phyloP scores from a whole-genome alignment of 106 monocot species.

The Dendrobium huoshanense region DNA sequence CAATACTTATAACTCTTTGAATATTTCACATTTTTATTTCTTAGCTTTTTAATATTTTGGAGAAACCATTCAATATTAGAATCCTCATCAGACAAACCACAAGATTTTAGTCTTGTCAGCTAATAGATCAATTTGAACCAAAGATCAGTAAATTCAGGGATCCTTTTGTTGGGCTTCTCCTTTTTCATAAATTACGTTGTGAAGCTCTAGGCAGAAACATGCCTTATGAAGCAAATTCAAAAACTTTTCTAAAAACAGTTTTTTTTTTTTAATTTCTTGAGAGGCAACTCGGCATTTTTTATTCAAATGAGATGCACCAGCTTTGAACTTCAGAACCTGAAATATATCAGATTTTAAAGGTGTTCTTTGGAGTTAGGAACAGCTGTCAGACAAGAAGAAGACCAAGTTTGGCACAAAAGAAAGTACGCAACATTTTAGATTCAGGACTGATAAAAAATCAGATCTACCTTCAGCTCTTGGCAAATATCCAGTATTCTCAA shows the following conservation, averaged over 20 bases:
- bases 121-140: background rate
- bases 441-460: background rate
- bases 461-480: slow-evolving; percentile 80
- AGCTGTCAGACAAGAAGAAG: background rate
- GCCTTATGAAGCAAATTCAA: background rate
- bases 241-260: background rate
- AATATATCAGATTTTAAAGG: background rate
- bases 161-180: background rate
- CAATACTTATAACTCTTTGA: background rate
- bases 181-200: background rate
- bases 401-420: background rate
- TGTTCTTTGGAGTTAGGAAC: background rate
- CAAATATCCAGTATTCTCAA: slow-evolving; percentile 60
- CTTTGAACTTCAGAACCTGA: background rate
- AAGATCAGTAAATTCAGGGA: background rate
- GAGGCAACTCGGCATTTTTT: background rate
- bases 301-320: background rate
- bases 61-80: background rate
- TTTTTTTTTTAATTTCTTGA: background rate
- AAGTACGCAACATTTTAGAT: background rate
- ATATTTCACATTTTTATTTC: background rate
- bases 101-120: background rate
- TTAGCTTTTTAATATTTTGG: background rate
- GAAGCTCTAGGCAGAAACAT: background rate
- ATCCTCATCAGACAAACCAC: background rate